phyloP scores from a whole-genome alignment of 192 early-diverging fungal species.

The Linnemannia hyalina region DNA sequence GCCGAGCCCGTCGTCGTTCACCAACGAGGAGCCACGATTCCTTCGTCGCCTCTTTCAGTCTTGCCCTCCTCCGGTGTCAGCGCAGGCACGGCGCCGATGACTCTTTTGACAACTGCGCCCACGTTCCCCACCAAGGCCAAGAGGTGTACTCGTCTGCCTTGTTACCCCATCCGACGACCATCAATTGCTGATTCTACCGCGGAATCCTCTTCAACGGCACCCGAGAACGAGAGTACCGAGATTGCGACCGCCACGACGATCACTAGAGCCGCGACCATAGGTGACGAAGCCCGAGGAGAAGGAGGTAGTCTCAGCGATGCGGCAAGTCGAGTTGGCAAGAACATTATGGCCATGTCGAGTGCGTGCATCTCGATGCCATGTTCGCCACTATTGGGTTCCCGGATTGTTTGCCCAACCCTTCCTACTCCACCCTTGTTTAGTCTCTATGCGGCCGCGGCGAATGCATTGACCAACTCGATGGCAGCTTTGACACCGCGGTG shows the following conservation, averaged over 20 bases:
- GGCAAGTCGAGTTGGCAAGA: neutral
- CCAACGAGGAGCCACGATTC: neutral
- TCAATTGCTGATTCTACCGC: neutral
- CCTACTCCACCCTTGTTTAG: constrained; percentile 23
- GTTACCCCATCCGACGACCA: constrained; percentile 35
- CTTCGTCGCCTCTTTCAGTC: neutral
- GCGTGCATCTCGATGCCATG: constrained; percentile 52
- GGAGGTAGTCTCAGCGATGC: neutral
- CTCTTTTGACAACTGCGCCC: neutral
- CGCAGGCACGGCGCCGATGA: neutral
- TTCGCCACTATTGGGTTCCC: constrained; percentile 37
- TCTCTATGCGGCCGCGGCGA: constrained; percentile 25
- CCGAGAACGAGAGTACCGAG: neutral
- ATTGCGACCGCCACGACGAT: neutral
- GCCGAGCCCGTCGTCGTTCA: neutral
- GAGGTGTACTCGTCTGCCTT: constrained; percentile 41
- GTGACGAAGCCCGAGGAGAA: neutral
- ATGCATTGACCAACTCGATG: constrained; percentile 8
- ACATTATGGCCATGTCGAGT: constrained; percentile 8
- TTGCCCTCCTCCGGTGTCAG: neutral
- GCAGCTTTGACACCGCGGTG: neutral
- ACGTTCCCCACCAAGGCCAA: constrained; percentile 31
- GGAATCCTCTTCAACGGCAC: neutral
- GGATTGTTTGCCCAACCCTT: constrained; percentile 15
- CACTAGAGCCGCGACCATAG: neutral